Evolutionary conservation across 2,329 filamentous ascomycete genomes (phyloP).

Genomic region (Aureobasidium sp.): DNA sequence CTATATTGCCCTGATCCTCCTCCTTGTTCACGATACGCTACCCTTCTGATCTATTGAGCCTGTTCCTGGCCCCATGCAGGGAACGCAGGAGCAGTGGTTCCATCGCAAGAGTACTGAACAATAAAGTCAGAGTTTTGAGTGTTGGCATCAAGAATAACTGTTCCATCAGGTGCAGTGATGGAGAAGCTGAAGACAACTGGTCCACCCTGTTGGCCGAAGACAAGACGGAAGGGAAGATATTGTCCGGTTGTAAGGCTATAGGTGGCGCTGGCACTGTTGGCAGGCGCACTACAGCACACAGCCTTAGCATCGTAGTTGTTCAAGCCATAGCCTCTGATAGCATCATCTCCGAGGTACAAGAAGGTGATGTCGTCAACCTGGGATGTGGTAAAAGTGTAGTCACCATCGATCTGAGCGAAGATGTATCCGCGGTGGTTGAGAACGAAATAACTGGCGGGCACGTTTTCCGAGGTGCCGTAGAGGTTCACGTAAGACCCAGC

Average conservation of each 20-base stretch:
- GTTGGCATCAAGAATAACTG: neutral
- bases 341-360: conserved; percentile 21
- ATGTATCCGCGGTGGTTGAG: conserved; percentile 23
- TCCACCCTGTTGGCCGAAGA: conserved; percentile 1
- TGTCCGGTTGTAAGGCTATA: neutral
- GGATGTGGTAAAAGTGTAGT: conserved; percentile 21
- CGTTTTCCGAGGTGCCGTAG: neutral
- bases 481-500: neutral
- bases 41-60: neutral
- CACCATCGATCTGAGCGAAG: conserved; percentile 16
- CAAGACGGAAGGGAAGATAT: conserved; percentile 6
- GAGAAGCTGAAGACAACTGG: neutral
- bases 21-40: too few species aligned
- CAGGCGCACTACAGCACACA: neutral
- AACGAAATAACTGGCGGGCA: neutral
- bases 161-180: conserved; percentile 11
- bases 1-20: too few species aligned
- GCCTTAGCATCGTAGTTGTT: conserved; percentile 16
- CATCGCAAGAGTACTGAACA: conserved; percentile 13
- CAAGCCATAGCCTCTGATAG: conserved; percentile 20
- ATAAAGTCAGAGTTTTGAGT: neutral
- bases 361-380: conserved; percentile 21
- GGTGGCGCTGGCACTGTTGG: neutral
- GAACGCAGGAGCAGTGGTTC: conserved; percentile 3
- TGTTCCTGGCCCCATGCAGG: neutral